A percentile compares a stretch with the other conserved stretches of the same genome.
Evolutionary conservation across 805 yeast genomes (phyloP).

Genomic region (Pichia scutulata): DNA sequence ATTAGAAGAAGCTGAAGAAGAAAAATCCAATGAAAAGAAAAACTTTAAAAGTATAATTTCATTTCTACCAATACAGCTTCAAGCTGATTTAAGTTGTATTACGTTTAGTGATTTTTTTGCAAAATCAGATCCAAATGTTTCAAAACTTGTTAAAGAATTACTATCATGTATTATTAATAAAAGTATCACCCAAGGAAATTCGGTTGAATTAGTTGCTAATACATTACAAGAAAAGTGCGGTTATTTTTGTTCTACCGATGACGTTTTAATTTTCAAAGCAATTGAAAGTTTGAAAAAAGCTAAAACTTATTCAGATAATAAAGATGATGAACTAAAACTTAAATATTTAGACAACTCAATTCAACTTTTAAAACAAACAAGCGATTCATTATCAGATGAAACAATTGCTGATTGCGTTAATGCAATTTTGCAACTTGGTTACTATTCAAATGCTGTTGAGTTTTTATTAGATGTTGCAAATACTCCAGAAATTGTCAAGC

Average conservation of each 20-base stretch:
- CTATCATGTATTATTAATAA: conserved; percentile 83
- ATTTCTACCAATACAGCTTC: conserved; percentile 60
- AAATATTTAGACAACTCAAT: conserved; percentile 68
- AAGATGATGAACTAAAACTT: conserved; percentile 61
- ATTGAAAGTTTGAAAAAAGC: conserved; percentile 87
- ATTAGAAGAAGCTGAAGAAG: conserved; percentile 51
- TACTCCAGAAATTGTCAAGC: conserved; percentile 53
- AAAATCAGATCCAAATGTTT: conserved; percentile 48
- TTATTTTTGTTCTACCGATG: conserved; percentile 88
- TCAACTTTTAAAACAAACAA: conserved; percentile 67
- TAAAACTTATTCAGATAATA: conserved; percentile 57
- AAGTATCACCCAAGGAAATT: conserved; percentile 84
- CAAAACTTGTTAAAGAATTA: conserved; percentile 72
- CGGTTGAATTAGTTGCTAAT: conserved; percentile 83
- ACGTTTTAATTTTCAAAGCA: conserved; percentile 89
- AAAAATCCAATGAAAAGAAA: conserved; percentile 1
- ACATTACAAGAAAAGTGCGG: conserved; percentile 90
- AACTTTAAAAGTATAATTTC: conserved; percentile 61
- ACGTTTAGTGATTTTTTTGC: conserved; percentile 73
- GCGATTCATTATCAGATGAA: conserved; percentile 68
- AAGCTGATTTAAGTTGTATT: conserved; percentile 56
- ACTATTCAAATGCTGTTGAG: conserved; percentile 78
- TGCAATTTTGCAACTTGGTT: conserved; percentile 70
- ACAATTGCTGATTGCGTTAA: conserved; percentile 73
- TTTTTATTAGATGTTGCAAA: conserved; percentile 71